Conservation (phyloP, 2,329 filamentous ascomycete species). For the Diaporthe caulivora region DNA sequence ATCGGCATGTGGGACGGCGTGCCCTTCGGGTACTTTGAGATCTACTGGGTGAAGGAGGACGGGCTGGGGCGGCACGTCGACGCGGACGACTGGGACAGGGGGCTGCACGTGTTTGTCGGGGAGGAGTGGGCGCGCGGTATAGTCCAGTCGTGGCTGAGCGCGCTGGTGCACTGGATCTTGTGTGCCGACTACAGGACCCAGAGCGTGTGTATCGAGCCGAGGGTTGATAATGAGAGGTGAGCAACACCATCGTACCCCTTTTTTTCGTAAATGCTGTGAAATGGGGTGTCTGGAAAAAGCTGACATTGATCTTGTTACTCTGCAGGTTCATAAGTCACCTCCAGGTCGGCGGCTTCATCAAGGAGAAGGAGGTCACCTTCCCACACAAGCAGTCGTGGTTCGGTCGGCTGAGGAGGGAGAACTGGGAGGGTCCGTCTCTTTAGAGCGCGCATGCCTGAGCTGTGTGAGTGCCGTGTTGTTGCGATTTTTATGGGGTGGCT, state of each 20-base stretch:
- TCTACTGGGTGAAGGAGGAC: slow-evolving; percentile 99
- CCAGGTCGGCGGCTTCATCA: slow-evolving; percentile 81
- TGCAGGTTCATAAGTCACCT: slow-evolving; percentile 78
- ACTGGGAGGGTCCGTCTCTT: slow-evolving; percentile 79
- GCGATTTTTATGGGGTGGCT: not conserved
- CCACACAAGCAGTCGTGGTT: slow-evolving; percentile 94
- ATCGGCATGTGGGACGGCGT: slow-evolving; percentile 95
- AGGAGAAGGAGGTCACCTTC: slow-evolving; percentile 87
- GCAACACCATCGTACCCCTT: too few relatives aligned
- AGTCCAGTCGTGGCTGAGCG: slow-evolving; percentile 86
- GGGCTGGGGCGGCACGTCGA: slow-evolving; percentile 77
- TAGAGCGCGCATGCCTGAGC: slow-evolving; percentile 48
- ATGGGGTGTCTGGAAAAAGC: not conserved
- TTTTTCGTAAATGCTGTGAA: too few relatives aligned
- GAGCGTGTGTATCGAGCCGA: slow-evolving; percentile 86
- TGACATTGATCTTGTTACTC: slow-evolving; percentile 4
- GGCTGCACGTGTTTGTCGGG: slow-evolving; percentile 88
- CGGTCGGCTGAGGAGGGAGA: slow-evolving; percentile 83
- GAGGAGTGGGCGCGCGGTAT: slow-evolving; percentile 91
- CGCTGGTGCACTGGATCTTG: slow-evolving; percentile 89
- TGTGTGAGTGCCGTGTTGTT: not conserved
- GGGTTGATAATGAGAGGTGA: slow-evolving; percentile 91
- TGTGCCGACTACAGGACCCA: slow-evolving; percentile 84
- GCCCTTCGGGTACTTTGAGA: slow-evolving; percentile 96
- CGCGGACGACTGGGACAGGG: slow-evolving; percentile 85